phyloP scores from a whole-genome alignment of 2,329 filamentous ascomycete species.

The Trichoderma cornu-damae region DNA sequence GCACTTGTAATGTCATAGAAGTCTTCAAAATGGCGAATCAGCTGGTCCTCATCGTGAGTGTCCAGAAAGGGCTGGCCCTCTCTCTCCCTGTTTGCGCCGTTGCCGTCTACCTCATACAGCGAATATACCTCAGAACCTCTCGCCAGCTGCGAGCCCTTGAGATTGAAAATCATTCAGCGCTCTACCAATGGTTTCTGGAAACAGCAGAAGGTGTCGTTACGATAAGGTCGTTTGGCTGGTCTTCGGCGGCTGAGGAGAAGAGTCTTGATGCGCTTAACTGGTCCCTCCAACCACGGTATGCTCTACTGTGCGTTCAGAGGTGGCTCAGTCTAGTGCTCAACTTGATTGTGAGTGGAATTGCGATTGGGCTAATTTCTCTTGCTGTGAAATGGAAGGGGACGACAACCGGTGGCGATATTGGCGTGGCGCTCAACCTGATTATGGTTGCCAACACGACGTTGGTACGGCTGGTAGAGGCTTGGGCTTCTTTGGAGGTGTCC shows the following conservation, averaged over 20 bases:
- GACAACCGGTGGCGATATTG: constrained; percentile 21
- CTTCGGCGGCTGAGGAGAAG: constrained; percentile 21
- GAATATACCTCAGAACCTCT: constrained; percentile 44
- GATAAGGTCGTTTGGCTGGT: constrained; percentile 30
- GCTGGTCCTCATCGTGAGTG: constrained; percentile 40
- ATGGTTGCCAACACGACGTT: constrained; percentile 25
- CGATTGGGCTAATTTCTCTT: constrained; percentile 33
- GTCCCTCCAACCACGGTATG: constrained; percentile 28
- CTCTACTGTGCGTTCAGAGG: constrained; percentile 43
- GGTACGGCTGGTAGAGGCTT: constrained; percentile 23
- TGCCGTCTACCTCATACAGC: constrained; percentile 27
- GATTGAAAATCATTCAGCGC: constrained; percentile 47
- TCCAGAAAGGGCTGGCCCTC: constrained; percentile 41
- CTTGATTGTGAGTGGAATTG: constrained; percentile 36
- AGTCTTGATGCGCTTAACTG: constrained; percentile 41
- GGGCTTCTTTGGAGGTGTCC: constrained; percentile 24
- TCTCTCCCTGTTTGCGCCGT: constrained; percentile 37
- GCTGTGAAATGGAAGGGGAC: constrained; percentile 28
- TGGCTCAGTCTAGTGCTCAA: constrained; percentile 46
- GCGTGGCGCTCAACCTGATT: constrained; percentile 26
- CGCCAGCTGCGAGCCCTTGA: constrained; percentile 53
- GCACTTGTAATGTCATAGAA: constrained; percentile 23
- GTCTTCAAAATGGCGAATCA: constrained; percentile 39
- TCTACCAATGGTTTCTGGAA: constrained; percentile 41
- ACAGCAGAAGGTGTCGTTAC: constrained; percentile 28